Base-by-base conservation (phyloP, 2,329 filamentous ascomycete genomes). In the Cladophialophora chaetospira region DNA sequence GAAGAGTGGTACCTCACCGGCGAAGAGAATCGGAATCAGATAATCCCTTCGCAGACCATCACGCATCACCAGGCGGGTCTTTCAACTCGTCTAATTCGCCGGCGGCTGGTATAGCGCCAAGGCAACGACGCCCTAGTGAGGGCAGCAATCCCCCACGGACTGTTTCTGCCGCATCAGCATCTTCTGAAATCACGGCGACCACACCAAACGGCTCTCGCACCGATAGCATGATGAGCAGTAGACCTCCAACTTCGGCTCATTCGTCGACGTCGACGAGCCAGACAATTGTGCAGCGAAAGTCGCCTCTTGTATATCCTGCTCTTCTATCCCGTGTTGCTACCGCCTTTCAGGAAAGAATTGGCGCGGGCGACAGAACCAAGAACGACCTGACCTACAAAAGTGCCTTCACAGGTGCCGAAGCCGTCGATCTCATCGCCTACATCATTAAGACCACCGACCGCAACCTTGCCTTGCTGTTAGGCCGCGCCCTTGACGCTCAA, bases 311-410 rank as follows among this genome's bases (percentile, higher is more conserved):
- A 1, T 97, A 99, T 70, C 94, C 94, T 21, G 94, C 94, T 31
- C 77, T 97, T 44, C 79, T 99, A 17, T 97, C 94, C n/a, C 86
- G 89, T 52, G 94, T 99, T 3, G 92, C 89, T 38, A 89, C 95
- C 67, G 91, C 90, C 53, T 97, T 99, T 74, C 86, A 90, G 50
- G 90, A 95, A 66, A 88, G 93, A 72, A 91, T 99, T 46, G 83
- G 87, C 21, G 82, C 92, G 21, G 87, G 88, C 51, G 94, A 97
- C 68, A 86, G 92, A 61, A 91, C 91, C 63, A 99, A 99, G 80
- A 97, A 99, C 78, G 93, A 93, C 54, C 79, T 99, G 60, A 91
- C 93, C 2, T 99, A 99, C 77, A 96, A 96, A 72, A 96, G 94
- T 73, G 90, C 93, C 2, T 99, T 99, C 71, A 96, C 91, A 60